phyloP scores from a whole-genome alignment of 1,139 yeast genomes.

The Arxiozyma slooffiae region DNA sequence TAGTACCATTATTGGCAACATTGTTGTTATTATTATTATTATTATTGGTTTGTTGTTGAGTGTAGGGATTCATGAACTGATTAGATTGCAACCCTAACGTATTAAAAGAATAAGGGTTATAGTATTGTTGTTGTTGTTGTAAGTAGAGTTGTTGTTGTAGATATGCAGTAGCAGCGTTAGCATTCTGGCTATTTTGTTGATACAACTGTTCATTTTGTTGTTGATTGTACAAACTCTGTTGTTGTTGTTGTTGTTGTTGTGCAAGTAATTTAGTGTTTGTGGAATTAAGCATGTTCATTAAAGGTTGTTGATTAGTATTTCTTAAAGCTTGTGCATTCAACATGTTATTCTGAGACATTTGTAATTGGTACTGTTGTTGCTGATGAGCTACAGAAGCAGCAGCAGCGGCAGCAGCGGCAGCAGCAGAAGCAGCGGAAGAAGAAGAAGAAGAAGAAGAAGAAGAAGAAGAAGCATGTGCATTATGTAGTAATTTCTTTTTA shows the following conservation, averaged over 20 bases:
- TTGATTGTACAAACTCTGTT: background rate
- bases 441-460: background rate
- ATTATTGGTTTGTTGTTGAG: background rate
- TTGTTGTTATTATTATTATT: background rate
- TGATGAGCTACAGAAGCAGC: background rate
- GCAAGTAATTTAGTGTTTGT: background rate
- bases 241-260: background rate
- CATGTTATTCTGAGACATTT: background rate
- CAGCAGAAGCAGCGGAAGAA: background rate
- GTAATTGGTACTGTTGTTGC: background rate
- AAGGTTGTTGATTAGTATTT: background rate
- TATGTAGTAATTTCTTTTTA: slow-evolving; percentile 11
- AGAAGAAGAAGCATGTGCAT: background rate
- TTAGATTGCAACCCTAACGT: background rate
- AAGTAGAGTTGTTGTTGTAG: slow-evolving; percentile 10
- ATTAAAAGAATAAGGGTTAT: background rate
- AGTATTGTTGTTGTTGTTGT: slow-evolving; percentile 7
- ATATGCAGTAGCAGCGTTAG: background rate
- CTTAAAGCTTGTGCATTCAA: background rate
- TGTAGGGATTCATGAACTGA: slow-evolving; percentile 1
- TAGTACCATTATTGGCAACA: background rate
- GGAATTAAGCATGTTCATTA: background rate
- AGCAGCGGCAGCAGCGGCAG: background rate
- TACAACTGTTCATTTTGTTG: background rate
- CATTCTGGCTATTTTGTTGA: background rate